Conservation (phyloP, 2,329 filamentous ascomycete species). For the Epicoccum nigrum region DNA sequence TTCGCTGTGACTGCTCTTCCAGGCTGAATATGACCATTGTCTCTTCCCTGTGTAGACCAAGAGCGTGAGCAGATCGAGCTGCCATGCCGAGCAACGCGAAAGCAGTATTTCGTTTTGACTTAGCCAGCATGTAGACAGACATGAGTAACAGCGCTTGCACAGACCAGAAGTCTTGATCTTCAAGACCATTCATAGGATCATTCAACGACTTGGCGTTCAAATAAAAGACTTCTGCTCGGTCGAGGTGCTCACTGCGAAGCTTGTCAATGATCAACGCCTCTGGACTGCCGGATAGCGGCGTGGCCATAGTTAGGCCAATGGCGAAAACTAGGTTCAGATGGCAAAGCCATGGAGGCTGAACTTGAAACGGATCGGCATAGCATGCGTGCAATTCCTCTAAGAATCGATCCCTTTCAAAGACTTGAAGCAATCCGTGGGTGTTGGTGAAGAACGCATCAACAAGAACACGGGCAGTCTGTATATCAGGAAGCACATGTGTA, state of each 20-base stretch:
- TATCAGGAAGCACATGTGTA: constrained; percentile 63
- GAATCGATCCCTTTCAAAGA: constrained; percentile 62
- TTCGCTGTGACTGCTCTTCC: constrained; percentile 56
- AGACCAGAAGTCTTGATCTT: constrained; percentile 69
- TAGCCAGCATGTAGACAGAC: constrained; percentile 67
- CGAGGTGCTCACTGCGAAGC: constrained; percentile 55
- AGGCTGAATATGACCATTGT: constrained; percentile 60
- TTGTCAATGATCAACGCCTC: constrained; percentile 60
- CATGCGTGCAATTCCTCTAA: constrained; percentile 58
- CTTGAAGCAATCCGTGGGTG: constrained; percentile 66
- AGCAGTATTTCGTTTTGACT: constrained; percentile 67
- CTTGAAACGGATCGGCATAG: constrained; percentile 60
- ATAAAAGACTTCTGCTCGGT: constrained; percentile 68
- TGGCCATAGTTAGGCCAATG: constrained; percentile 65
- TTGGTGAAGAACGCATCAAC: constrained; percentile 67
- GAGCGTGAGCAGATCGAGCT: constrained; percentile 65
- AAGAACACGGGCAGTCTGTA: constrained; percentile 60
- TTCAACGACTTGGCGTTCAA: constrained; percentile 62
- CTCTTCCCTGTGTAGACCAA: constrained; percentile 68
- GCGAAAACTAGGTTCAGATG: constrained; percentile 67
- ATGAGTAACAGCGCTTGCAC: constrained; percentile 69
- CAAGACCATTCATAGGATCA: constrained; percentile 58
- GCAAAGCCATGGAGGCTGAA: constrained; percentile 61
- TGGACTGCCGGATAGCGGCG: constrained; percentile 56
- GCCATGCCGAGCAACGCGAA: constrained; percentile 68